A percentile compares a stretch with the other conserved stretches of the same genome.
Conservation (phyloP, 2,329 filamentous ascomycete species). For the Lachnellula cervina region DNA sequence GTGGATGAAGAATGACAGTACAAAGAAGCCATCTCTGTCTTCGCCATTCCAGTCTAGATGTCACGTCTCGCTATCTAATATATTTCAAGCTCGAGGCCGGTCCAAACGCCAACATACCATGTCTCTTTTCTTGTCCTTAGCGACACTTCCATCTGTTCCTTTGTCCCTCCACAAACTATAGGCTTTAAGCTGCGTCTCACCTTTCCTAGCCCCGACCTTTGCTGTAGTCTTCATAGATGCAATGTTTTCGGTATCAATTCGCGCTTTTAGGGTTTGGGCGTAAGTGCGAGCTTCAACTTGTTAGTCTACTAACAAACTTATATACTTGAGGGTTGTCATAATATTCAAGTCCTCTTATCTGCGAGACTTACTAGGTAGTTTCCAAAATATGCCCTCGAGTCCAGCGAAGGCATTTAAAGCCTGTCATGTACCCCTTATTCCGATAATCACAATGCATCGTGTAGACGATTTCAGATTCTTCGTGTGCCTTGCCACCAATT, state of each 20-base stretch:
- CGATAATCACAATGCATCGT: conserved; percentile 13
- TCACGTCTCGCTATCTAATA: no score
- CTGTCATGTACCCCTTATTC: conserved; percentile 15
- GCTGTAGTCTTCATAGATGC: conserved; percentile 7
- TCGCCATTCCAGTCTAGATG: no score
- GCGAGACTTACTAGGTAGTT: conserved; percentile 6
- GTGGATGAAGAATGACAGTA: no score
- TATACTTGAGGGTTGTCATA: not conserved
- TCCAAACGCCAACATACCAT: conserved; percentile 9
- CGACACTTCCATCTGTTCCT: conserved; percentile 3
- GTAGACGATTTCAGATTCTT: conserved; percentile 15
- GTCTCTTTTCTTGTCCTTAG: conserved; percentile 11
- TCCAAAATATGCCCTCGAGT: conserved; percentile 9
- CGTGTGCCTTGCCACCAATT: conserved; percentile 11
- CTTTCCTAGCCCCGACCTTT: conserved; percentile 6
- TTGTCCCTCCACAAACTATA: conserved; percentile 10
- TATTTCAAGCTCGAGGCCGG: not conserved
- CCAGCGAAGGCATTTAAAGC: conserved; percentile 14
- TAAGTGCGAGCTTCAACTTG: conserved; percentile 6
- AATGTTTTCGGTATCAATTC: conserved; percentile 12
- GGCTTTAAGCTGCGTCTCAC: conserved; percentile 2
- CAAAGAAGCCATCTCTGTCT: no score
- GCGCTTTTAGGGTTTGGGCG: conserved; percentile 4
- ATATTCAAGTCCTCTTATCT: not conserved
- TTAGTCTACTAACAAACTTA: no score